Evolutionary conservation across 1,284 basidiomycete genomes (phyloP).

Genomic region (Moesziomyces antarcticus): DNA sequence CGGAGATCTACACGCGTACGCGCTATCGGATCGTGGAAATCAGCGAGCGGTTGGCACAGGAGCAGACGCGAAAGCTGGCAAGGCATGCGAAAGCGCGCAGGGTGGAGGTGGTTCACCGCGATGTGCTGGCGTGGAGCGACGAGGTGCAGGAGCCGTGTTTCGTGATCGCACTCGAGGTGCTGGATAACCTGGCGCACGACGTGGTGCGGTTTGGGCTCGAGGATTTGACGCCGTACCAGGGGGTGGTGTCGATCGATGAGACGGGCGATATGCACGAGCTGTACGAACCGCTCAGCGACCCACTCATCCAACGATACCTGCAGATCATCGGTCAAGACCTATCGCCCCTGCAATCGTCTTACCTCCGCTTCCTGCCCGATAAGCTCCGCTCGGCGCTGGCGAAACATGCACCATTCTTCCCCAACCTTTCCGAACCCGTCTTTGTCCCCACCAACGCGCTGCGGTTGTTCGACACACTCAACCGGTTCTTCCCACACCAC

Average conservation of each 20-base stretch:
- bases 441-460: slow-evolving; percentile 94
- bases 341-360: slow-evolving; percentile 52
- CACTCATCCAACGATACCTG: slow-evolving; percentile 78
- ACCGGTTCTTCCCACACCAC: slow-evolving; percentile 87
- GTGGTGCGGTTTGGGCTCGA: slow-evolving; percentile 86
- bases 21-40: slow-evolving; percentile 95
- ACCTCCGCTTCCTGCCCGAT: slow-evolving; percentile 75
- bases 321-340: slow-evolving; percentile 24
- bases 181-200: slow-evolving; percentile 98
- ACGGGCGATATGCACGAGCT: slow-evolving; percentile 86
- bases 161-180: slow-evolving; percentile 92
- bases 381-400: slow-evolving; percentile 54
- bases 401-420: slow-evolving; percentile 74
- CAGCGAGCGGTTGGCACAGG: slow-evolving; percentile 78
- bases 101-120: slow-evolving; percentile 81
- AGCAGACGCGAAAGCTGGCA: slow-evolving; percentile 72
- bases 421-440: slow-evolving; percentile 89
- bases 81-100: slow-evolving; percentile 68
- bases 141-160: slow-evolving; percentile 86
- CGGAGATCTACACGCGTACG: slow-evolving; percentile 90
- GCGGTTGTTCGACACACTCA: slow-evolving; percentile 83
- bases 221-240: slow-evolving; percentile 82
- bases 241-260: slow-evolving; percentile 81
- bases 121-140: slow-evolving; percentile 82
- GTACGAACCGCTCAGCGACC: slow-evolving; percentile 86